phyloP scores from a whole-genome alignment of 495 filamentous ascomycete genomes.

The Evernia prunastri region DNA sequence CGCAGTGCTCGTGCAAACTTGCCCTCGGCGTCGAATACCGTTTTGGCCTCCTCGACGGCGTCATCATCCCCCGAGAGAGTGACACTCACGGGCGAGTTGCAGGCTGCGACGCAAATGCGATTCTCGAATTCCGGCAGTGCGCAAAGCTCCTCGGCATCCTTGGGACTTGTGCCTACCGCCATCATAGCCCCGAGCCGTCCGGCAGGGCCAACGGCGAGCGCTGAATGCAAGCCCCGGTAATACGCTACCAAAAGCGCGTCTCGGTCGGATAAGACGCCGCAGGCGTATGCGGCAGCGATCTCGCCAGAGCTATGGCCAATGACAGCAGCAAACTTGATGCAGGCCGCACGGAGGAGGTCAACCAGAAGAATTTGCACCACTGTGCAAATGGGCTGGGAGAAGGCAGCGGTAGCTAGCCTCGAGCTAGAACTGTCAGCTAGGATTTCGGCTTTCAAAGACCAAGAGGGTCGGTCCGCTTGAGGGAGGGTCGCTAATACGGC shows the following conservation, averaged over 20 bases:
- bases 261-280: constrained; percentile 25
- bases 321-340: constrained; percentile 40
- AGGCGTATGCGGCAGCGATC: constrained; percentile 39
- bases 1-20: constrained; percentile 37
- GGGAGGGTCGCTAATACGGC: background rate
- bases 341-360: constrained; percentile 38
- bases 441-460: constrained; percentile 23
- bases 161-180: constrained; percentile 37
- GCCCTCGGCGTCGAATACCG: constrained; percentile 34
- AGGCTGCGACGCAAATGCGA: constrained; percentile 27
- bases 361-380: constrained; percentile 27
- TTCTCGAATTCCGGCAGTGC: constrained; percentile 23
- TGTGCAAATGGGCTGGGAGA: constrained; percentile 40
- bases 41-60: constrained; percentile 30
- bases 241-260: constrained; percentile 48
- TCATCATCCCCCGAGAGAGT: constrained; percentile 36
- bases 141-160: constrained; percentile 31
- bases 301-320: constrained; percentile 41
- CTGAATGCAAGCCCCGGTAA: constrained; percentile 39
- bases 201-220: constrained; percentile 13
- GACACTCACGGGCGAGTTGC: constrained; percentile 30
- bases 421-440: constrained; percentile 15
- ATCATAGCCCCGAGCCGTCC: constrained; percentile 44
- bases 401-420: constrained; percentile 28
- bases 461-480: constrained; percentile 26